Percentiles rank a stretch among this genome's conserved stretches.
phyloP scores from a whole-genome alignment of 139 green algal species.

The Spirogloea muscicola region DNA sequence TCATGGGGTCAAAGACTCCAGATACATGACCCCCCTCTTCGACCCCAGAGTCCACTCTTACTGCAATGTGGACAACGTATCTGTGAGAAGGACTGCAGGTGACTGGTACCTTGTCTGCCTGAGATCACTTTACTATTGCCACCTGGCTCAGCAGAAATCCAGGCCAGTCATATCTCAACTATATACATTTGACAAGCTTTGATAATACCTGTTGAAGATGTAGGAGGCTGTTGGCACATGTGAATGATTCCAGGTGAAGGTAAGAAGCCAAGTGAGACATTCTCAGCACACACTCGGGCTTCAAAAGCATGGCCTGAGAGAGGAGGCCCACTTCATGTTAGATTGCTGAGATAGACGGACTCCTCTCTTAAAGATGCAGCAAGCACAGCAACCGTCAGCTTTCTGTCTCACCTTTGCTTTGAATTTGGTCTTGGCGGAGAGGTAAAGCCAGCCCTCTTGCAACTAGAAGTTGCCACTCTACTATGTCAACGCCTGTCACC shows the following conservation, averaged over 20 bases:
- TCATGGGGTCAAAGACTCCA: conserved; percentile 84
- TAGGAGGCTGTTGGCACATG: background rate
- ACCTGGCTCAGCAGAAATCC: too few species aligned
- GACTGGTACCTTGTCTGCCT: background rate
- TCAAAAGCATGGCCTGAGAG: conserved; percentile 68
- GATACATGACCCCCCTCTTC: conserved; percentile 59
- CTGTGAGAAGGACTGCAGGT: background rate
- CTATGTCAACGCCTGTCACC: conserved; percentile 75
- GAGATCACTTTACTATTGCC: background rate
- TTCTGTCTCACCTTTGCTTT: conserved; percentile 2
- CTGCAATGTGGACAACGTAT: background rate
- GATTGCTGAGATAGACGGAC: background rate
- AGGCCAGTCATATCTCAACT: too few species aligned
- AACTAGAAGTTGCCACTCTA: conserved; percentile 84
- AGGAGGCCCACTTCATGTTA: background rate
- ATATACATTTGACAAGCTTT: too few species aligned
- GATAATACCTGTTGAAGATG: background rate
- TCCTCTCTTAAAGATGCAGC: background rate
- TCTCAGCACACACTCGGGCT: conserved; percentile 84
- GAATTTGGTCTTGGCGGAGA: conserved; percentile 52
- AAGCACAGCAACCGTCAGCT: background rate
- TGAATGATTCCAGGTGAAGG: conserved; percentile 52
- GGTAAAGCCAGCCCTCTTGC: conserved; percentile 63
- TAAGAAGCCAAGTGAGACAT: conserved; percentile 68
- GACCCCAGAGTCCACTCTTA: conserved; percentile 67